Base-by-base conservation (phyloP, 257 asterid species). In the Buddleja alternifolia region DNA sequence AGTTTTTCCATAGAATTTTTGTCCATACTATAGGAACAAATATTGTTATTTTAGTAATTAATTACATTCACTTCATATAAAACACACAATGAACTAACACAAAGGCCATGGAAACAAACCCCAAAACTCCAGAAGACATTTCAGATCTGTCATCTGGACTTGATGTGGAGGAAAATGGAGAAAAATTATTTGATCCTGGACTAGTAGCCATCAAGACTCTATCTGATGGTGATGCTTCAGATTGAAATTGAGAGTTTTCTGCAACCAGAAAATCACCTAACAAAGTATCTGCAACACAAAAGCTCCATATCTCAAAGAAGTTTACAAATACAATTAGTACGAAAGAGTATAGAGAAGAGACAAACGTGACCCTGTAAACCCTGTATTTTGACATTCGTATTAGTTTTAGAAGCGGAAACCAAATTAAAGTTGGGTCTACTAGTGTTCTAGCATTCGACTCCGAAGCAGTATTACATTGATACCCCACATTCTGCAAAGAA, bases 231-330 rank as follows among this genome's bases (percentile, higher is more conserved):
- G 83, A 69, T 41, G 70, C 72, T 36, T 86, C 97, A 68, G 97
- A 66, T 69, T 86, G 97, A 52, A 70, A 78, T 34, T 84, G 88
- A 72, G 97, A 89, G 79, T 94, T 86, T 70, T 94, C 99, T 25
- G 99, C 99, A 59, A 87, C 84, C 75, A 91, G 86, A 73, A 89
- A 86, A 77, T 94, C 99, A 67, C 76, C 97, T 53, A 91, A 73
- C 88, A 94, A 74, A 29, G 55, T 80, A 80, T 84, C 99, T 94
- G 97, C 82, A 75, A 20, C 55, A 68, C 46, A 29, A 55, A 61
- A 19, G 19, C 9, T 20, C 62, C 52, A 60, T 41, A 34, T 42
- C 4, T 69, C 40, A 63, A 11, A 74, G 60, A 55, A 14, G 37
- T 37, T 54, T 40, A 59, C n/a, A 60, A 37, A 40, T 40, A 44